Evolutionary conservation across 2,329 filamentous ascomycete species (phyloP), one percentile per base, ranked within the genome.

Genomic region (Elsinoe perseae): DNA sequence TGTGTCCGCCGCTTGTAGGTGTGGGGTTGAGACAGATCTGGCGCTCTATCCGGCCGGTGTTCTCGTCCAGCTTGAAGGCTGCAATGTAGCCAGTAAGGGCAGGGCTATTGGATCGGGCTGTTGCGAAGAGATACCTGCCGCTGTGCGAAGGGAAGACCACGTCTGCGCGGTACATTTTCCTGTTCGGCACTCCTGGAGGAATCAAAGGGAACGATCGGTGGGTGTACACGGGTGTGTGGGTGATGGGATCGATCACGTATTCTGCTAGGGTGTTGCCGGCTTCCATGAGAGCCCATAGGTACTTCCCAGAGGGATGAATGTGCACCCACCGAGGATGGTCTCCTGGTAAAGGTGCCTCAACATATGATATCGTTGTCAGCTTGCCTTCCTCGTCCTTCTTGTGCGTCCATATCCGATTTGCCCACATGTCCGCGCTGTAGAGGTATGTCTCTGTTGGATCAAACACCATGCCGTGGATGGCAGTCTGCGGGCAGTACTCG

Each of bases 291-390:
- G 81, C 88, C 72, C 95, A 95, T 57, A 95, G 78, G 70, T 89
- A 90, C 57, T 83, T 80, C 18, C 87, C 88, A 1, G 80, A 80
- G 2, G 85, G 85, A 69, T 92, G 87, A 68, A 95, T 85, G 63
- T 88, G 88, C 12, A 95, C 87, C 89, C 89, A 95, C 65, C 89
- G 82, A 14, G 89, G 89, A 69, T 93, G 89, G 70, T 95, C 89
- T 59, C 78, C 78, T 2, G 80, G 72, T 44, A 79, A 77, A 0
- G 88, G 87, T 25, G 88, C 88, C 60, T 86, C 80, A 30, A 91
- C 77, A 65, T 79, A 83, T 62, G 87, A 88, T 56, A 92, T 79
- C 18, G 90, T 79, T 50, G 81, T 78, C 57, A 93, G 72, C 53
- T 78, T 74, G 14, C 85, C 85, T 2, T 79, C 76, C 55, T 77